Percentiles rank a stretch among this genome's conserved stretches.
phyloP scores from a whole-genome alignment of 192 early-diverging fungal genomes.

The Coemansia interrupta region DNA sequence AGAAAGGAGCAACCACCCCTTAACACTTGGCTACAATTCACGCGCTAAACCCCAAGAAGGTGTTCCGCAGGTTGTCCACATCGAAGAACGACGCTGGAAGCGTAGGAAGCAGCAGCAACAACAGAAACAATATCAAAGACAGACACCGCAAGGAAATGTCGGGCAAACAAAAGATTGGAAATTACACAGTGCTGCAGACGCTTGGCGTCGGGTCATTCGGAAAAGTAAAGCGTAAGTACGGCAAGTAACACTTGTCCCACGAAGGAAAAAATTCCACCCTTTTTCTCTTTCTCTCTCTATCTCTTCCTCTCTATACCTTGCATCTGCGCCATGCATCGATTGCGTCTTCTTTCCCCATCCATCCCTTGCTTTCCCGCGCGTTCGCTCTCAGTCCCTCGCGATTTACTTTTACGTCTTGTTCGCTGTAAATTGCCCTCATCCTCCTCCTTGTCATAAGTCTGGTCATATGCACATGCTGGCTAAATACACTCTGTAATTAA shows the following conservation, averaged over 20 bases:
- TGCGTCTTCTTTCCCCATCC: background rate
- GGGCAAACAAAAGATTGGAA: constrained; percentile 66
- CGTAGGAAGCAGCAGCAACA: constrained; percentile 4
- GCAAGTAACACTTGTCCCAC: too few species aligned
- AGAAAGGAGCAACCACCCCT: background rate
- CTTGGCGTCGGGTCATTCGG: constrained; percentile 96
- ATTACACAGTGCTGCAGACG: constrained; percentile 93
- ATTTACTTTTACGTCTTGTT: too few species aligned
- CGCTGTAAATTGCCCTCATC: background rate
- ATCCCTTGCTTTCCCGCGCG: background rate
- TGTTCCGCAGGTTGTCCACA: constrained; percentile 37
- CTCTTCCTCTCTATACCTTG: background rate
- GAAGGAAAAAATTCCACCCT: too few species aligned
- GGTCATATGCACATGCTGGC: background rate
- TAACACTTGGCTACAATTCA: constrained; percentile 19
- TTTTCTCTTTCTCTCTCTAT: background rate
- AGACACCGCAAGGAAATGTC: constrained; percentile 47
- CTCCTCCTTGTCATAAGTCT: background rate
- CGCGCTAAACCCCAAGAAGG: constrained; percentile 45
- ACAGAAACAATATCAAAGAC: constrained; percentile 14
- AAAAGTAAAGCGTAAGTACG: constrained; percentile 89
- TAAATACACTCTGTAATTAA: background rate
- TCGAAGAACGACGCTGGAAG: constrained; percentile 18
- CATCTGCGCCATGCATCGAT: background rate
- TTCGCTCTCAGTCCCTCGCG: background rate